Conservation (phyloP, 108 stramenopile genomes). For the Aureococcus anophagefferens region DNA sequence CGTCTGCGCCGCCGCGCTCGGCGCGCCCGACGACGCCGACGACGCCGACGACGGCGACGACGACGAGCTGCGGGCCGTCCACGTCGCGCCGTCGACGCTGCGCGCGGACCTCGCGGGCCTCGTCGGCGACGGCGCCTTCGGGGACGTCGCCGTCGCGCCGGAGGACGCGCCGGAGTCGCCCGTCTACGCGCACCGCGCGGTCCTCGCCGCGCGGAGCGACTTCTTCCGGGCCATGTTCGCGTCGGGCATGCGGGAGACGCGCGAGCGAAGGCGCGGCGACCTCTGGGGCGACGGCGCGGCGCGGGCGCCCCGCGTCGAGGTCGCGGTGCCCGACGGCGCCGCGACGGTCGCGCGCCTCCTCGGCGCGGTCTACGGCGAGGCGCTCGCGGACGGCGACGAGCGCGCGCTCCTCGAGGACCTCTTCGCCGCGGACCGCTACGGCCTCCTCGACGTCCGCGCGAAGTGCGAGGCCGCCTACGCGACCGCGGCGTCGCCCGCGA, state of each 20-base stretch:
- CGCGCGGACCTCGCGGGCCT: neutral
- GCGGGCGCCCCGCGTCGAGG: neutral
- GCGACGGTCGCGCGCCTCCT: neutral
- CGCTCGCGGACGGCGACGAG: conserved; percentile 2
- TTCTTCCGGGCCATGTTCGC: conserved; percentile 19
- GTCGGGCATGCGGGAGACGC: neutral
- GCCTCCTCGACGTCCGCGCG: neutral
- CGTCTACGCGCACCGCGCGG: conserved; percentile 1
- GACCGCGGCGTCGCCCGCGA: neutral
- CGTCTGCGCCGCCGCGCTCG: neutral
- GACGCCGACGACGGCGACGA: neutral
- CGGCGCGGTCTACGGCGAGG: neutral
- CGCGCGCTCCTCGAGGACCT: conserved; percentile 9
- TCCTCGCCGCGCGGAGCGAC: conserved; percentile 1
- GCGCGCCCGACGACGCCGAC: neutral
- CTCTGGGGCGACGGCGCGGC: neutral
- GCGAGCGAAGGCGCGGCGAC: no score
- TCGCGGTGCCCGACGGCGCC: neutral
- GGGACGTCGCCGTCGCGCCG: no score
- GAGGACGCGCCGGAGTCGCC: neutral
- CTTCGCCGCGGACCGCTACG: conserved; percentile 13
- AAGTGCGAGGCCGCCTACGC: neutral
- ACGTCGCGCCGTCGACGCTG: neutral
- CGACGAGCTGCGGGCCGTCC: no score
- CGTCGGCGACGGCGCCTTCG: no score